phyloP scores from a whole-genome alignment of 179 eudicot genomes.

The Vitellaria paradoxa region DNA sequence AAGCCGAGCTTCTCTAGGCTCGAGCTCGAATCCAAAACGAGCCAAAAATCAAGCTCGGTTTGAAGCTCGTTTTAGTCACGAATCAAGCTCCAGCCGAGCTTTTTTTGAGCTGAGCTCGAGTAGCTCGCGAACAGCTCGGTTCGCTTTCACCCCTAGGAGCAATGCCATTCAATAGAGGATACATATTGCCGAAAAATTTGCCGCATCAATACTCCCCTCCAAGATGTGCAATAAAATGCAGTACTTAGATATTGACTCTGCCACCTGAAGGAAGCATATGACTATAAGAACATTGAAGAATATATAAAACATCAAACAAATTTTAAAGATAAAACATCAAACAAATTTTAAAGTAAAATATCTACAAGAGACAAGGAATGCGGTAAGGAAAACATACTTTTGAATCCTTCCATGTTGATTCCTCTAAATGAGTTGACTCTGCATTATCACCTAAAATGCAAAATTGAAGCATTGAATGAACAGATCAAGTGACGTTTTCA shows the following conservation, averaged over 20 bases:
- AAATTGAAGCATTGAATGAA: not conserved
- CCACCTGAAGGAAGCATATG: conserved; percentile 38
- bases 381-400: conserved; percentile 28
- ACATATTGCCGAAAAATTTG: conserved; percentile 57
- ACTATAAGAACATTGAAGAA: conserved; percentile 13
- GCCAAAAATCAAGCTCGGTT: too few relatives aligned
- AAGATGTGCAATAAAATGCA: conserved; percentile 56
- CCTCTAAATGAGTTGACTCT: conserved; percentile 40
- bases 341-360: not conserved
- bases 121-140: too few relatives aligned
- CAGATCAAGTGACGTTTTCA: not conserved
- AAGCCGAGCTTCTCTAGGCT: too few relatives aligned
- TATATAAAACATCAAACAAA: not conserved
- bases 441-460: conserved; percentile 36
- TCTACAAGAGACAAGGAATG: not conserved
- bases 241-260: conserved; percentile 43
- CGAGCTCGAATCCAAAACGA: too few relatives aligned
- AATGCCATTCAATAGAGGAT: conserved; percentile 29
- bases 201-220: conserved; percentile 55
- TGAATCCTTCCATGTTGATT: conserved; percentile 43
- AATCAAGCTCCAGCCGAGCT: too few relatives aligned
- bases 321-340: not conserved
- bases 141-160: too few relatives aligned
- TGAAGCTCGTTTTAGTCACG: too few relatives aligned
- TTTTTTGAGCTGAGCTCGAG: too few relatives aligned